phyloP scores from a whole-genome alignment of 148 eudicot genomes.

The Diospyros kaki region DNA sequence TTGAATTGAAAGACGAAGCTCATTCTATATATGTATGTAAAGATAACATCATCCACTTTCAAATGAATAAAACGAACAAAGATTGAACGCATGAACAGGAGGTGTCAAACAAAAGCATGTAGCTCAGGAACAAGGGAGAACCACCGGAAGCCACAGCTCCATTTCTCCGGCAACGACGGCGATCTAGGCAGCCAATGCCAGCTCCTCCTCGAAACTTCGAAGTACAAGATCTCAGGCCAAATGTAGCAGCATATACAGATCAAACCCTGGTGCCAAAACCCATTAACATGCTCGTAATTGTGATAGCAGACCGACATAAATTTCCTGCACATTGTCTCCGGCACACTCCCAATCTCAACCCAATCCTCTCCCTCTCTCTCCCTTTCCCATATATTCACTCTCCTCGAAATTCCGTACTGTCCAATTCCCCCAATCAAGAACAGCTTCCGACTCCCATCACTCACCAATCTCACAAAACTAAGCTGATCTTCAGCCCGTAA shows the following conservation, averaged over 20 bases:
- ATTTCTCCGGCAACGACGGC: constrained; percentile 53
- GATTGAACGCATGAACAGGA: background rate
- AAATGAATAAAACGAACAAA: background rate
- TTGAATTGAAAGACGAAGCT: too few species aligned
- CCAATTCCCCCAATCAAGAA: constrained; percentile 63
- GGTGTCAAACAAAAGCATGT: constrained; percentile 29
- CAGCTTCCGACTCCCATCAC: constrained; percentile 30
- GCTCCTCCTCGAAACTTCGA: constrained; percentile 46
- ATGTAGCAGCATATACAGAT: constrained; percentile 55
- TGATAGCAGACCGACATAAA: constrained; percentile 63
- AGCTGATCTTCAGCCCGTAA: constrained; percentile 15
- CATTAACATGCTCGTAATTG: constrained; percentile 63
- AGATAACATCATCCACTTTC: too few species aligned
- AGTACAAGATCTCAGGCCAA: constrained; percentile 69
- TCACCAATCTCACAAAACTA: constrained; percentile 40
- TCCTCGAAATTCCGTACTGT: constrained; percentile 49
- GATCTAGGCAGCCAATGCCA: constrained; percentile 75
- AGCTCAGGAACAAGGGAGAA: constrained; percentile 62
- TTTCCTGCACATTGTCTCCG: constrained; percentile 58
- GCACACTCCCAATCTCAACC: constrained; percentile 47
- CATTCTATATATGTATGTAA: too few species aligned
- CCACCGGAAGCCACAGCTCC: constrained; percentile 75
- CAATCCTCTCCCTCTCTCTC: constrained; percentile 19
- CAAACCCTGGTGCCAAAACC: constrained; percentile 68
- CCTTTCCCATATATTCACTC: constrained; percentile 55